Evolutionary conservation across 2,329 filamentous ascomycete species (phyloP).

Genomic region (Hortaea werneckii): DNA sequence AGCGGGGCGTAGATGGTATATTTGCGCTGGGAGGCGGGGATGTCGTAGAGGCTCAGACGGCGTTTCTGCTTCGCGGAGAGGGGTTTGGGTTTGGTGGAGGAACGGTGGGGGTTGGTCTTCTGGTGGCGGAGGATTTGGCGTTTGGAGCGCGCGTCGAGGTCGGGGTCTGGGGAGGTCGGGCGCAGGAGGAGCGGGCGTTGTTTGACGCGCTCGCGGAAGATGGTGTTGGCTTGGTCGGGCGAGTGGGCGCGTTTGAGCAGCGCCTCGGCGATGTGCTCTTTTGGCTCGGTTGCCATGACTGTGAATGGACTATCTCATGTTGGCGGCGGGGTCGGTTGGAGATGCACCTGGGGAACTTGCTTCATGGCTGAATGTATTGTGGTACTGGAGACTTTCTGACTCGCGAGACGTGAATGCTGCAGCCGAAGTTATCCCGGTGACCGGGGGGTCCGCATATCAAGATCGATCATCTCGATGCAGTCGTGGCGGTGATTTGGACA

Average conservation of each 20-base stretch:
- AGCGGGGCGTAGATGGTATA: constrained; percentile 71
- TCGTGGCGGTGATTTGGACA: too few species aligned
- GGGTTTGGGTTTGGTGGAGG: constrained; percentile 49
- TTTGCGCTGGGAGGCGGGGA: constrained; percentile 57
- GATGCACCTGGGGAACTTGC: too few species aligned
- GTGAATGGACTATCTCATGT: too few species aligned
- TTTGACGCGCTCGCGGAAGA: constrained; percentile 74
- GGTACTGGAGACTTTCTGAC: too few species aligned
- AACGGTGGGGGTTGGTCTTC: constrained; percentile 22
- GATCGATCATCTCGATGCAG: too few species aligned
- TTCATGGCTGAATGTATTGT: too few species aligned
- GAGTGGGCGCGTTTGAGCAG: constrained; percentile 73
- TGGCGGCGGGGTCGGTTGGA: too few species aligned
- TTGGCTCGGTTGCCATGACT: constrained; percentile 18
- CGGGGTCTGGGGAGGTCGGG: constrained; percentile 56
- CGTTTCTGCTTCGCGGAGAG: constrained; percentile 74
- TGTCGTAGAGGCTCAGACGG: constrained; percentile 59
- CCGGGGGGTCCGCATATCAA: too few species aligned
- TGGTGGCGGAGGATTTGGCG: constrained; percentile 26
- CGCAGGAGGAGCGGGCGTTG: constrained; percentile 72
- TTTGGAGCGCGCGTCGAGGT: constrained; percentile 44
- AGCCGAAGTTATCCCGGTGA: too few species aligned
- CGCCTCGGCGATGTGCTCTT: constrained; percentile 33
- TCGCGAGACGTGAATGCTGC: too few species aligned
- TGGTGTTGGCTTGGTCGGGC: constrained; percentile 56